Base-by-base conservation (phyloP, 148 eudicot species). In the Chenopodium album region DNA sequence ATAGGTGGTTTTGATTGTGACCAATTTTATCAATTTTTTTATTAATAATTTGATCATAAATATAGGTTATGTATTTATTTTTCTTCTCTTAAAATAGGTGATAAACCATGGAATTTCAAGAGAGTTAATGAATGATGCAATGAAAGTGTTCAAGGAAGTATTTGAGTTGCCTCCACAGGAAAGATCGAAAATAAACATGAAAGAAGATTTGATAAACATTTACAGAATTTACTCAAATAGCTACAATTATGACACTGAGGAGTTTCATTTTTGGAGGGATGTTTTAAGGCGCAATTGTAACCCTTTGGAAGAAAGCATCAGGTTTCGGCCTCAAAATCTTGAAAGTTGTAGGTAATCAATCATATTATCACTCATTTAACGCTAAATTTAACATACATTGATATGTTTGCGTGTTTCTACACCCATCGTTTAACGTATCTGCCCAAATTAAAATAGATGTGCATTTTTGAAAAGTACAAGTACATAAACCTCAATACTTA, bases 231-330 rank as follows among this genome's bases (percentile, higher is more conserved):
- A 70, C 20, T 47, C 84, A 77, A 82, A 80, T 17, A 82, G 80
- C 72, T 77, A 41, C 63, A 77, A 77, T 23, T 82, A 69, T 71
- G 71, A 70, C 1, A 23, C n/a, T 20, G 80, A 82, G 64, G 70
- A 71, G 7, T 70, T 32, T 47, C 84, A 82, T 47, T 77, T 77
- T 71, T 82, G 84, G 84, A 82, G 84, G 71, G 76, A 82, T 59
- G 75, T 72, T n/a, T 60, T 82, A 19, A 82, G 77, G 37, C 81
- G 71, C 76, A 70, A 50, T 54, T 82, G 84, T 71, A 77, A 32
- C 59, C 84, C 84, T 82, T 13, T 82, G 6, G 80, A 77, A 11
- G 72, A 82, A 62, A 59, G 76, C 84, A 71, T 82, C 0, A 77
- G 71, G 73, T 77, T 12, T 77, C 71, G 81, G 84, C 80, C 84